These are phyloP conservation scores for Backusella sp. DNA, from an alignment of 192 early-diverging fungal species.

Conservation along the genomic window DNA sequence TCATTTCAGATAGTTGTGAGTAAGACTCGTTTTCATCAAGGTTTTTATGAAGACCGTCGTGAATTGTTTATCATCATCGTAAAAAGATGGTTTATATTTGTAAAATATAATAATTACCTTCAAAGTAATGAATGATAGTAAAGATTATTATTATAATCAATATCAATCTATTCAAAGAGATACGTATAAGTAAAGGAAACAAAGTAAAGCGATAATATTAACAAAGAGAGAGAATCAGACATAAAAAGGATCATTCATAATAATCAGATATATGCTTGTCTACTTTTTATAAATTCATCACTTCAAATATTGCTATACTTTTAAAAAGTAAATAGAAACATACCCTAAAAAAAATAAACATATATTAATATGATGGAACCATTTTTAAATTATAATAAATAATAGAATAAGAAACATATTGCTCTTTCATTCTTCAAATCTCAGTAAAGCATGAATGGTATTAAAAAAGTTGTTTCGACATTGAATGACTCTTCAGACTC, in stretches of 20 bases:
- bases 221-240: constrained; percentile 33
- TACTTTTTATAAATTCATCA: constrained; percentile 51
- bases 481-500: constrained; percentile 76
- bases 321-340: neutral
- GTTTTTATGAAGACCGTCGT: constrained; percentile 33
- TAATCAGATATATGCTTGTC: constrained; percentile 66
- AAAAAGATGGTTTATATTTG: neutral
- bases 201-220: neutral
- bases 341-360: neutral
- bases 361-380: neutral
- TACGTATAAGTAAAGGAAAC: neutral
- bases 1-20: constrained; percentile 10
- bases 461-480: constrained; percentile 67
- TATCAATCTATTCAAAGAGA: neutral
- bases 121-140: too few species aligned
- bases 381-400: neutral
- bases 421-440: constrained; percentile 7
- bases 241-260: constrained; percentile 40
- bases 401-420: neutral
- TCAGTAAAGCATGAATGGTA: constrained; percentile 79
- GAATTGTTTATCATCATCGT: constrained; percentile 28
- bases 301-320: neutral
- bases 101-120: neutral
- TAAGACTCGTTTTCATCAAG: constrained; percentile 19
- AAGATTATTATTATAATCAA: neutral